Conservation (phyloP, 164 flowering plant species). For the Dillenia turbinata region DNA sequence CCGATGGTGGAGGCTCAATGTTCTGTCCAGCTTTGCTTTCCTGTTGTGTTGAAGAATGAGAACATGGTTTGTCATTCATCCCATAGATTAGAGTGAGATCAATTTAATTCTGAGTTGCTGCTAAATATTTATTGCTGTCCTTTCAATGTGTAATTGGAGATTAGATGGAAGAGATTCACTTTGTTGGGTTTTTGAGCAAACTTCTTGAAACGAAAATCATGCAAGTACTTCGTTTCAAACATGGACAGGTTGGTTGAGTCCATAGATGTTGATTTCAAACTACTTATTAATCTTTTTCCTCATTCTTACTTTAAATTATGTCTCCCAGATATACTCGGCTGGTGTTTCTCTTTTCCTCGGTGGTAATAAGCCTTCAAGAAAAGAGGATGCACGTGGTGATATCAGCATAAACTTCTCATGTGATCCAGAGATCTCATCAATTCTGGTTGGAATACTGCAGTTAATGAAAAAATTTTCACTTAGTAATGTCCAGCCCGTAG, state of each 20-base stretch:
- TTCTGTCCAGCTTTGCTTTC: constrained; percentile 89
- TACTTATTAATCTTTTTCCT: background rate
- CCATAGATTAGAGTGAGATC: constrained; percentile 1
- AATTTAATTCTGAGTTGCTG: background rate
- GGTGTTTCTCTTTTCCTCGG: constrained; percentile 95
- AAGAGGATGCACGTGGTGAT: constrained; percentile 87
- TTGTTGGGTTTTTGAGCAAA: constrained; percentile 80
- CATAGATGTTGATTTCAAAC: too few relatives aligned
- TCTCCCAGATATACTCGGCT: constrained; percentile 74
- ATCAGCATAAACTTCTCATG: constrained; percentile 88
- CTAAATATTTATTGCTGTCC: background rate
- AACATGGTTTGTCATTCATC: constrained; percentile 51
- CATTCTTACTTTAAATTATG: constrained; percentile 1
- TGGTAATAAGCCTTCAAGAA: constrained; percentile 89
- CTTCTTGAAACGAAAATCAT: constrained; percentile 85
- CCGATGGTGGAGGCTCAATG: constrained; percentile 98
- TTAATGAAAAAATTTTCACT: background rate
- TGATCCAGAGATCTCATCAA: constrained; percentile 82
- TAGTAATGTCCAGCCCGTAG: background rate
- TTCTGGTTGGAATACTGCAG: constrained; percentile 41
- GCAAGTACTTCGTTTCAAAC: constrained; percentile 93
- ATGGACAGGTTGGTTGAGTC: constrained; percentile 67
- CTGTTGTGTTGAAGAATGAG: constrained; percentile 79
- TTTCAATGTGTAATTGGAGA: constrained; percentile 8
- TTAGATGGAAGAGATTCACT: constrained; percentile 89